phyloP scores from a whole-genome alignment of 805 yeast species.

The Teunomyces gatunensis region DNA sequence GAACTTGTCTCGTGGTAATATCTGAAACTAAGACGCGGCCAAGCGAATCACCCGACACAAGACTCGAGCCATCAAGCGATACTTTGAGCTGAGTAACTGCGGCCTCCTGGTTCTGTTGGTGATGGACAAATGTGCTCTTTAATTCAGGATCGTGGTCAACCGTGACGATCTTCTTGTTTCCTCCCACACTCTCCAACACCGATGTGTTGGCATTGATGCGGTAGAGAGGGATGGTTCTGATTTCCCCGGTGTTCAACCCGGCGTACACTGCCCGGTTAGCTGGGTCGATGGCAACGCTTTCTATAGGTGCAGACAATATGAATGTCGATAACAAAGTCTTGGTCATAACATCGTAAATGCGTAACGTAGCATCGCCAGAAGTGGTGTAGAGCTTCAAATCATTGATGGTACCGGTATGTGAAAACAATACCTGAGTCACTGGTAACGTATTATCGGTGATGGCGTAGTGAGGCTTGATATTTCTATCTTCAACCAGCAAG shows the following conservation, averaged over 20 bases:
- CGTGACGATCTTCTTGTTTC: constrained; percentile 49
- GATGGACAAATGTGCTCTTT: constrained; percentile 52
- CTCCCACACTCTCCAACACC: constrained; percentile 61
- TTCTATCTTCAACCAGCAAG: constrained; percentile 24
- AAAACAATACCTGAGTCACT: constrained; percentile 45
- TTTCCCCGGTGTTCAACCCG: constrained; percentile 63
- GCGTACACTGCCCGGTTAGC: constrained; percentile 72
- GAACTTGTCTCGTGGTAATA: constrained; percentile 63
- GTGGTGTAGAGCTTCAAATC: constrained; percentile 67
- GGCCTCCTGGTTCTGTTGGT: constrained; percentile 22
- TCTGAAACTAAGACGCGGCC: constrained; percentile 74
- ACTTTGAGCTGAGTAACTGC: constrained; percentile 53
- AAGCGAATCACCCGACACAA: constrained; percentile 70
- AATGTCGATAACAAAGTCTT: constrained; percentile 60
- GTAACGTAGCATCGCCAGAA: constrained; percentile 71
- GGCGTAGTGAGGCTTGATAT: constrained; percentile 54
- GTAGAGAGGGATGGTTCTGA: constrained; percentile 56
- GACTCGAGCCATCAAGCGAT: constrained; percentile 70
- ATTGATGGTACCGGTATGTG: constrained; percentile 49
- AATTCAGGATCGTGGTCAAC: constrained; percentile 51
- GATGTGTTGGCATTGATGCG: constrained; percentile 30
- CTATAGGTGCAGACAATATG: constrained; percentile 59
- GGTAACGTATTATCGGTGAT: constrained; percentile 62
- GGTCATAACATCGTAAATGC: constrained; percentile 60
- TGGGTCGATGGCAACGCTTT: constrained; percentile 66